Base-by-base conservation (phyloP, 2,329 filamentous ascomycete genomes). In the Elsinoe batatas region DNA sequence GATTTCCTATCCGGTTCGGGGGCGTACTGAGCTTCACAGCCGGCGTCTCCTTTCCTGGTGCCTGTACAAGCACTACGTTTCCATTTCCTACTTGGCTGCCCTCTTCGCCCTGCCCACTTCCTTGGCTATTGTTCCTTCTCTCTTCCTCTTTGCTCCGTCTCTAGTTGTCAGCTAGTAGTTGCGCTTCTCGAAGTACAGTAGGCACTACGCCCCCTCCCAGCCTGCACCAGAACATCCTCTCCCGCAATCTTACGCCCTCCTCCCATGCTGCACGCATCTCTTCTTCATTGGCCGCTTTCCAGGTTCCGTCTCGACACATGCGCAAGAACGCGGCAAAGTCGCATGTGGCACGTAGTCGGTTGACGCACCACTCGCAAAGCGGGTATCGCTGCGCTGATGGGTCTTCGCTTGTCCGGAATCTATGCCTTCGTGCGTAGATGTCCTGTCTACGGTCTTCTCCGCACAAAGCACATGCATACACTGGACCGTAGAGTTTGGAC, bases 171-270 rank as follows among this genome's bases (percentile, higher is more conserved):
- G 17, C 32, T 26, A 33, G 30, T 36, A 15, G 15, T 18, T 46
- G 42, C 38, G 18, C 36, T 17, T 55, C 32, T 5, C 46, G 22
- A 18, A 46, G 18, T n/a, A 61, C 74, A 11, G 79, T 75, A 1
- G 91, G 93, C 11, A 97, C 74, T 1, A 98, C 89, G 12, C 93
- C 93, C 26, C 91, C 93, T 22, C 91, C 91, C 53, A 98, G 82
- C 56, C 93, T 81, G 51, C 88, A 83, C 93, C 93, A 98, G 68
- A 98, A 98, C 87, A 98, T 95, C 63, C 91, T 84, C 69, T 98
- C 93, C 51, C 93, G 79, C 47, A 97, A 72, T 30, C 86, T 82
- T 10, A 96, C 87, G 57, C 89, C 89, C 73, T 98, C 93, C 67
- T 97, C 91, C 93, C 93, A 98, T 0, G 90, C 89, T 26, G 83